Evolutionary conservation across 2,329 filamentous ascomycete species (phyloP), one percentile per base, ranked within the genome.

Genomic region (Ascomycota sp.): DNA sequence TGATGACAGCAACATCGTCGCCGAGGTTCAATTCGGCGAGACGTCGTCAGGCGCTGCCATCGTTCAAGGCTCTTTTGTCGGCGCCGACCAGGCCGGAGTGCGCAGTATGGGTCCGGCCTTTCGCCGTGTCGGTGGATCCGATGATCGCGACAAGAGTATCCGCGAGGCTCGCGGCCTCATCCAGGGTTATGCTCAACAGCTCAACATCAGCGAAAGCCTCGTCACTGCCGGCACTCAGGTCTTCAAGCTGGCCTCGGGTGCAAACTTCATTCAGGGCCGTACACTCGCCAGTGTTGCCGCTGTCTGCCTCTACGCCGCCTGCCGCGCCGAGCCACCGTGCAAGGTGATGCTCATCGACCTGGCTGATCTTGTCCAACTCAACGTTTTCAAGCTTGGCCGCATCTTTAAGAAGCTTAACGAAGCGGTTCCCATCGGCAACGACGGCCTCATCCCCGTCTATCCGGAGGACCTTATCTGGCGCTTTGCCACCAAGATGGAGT

Each of bases 331-430:
- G 39, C 69, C 71, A 30, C 73, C 75, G 21, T 92, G 89, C 49
- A 78, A 76, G 30, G 66, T 89, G 43, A 84, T 98, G 76, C 66
- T 98, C 30, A 95, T 98, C 51, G 89, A 98, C 50, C 72, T 98
- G 48, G 81, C 89, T 9, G 89, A 98, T 49, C 65, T 86, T 38
- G 59, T 64, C 36, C 67, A 68, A 58, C 71, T 89, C 49, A 92
- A 93, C 44, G 86, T 98, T 21, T 98, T 92, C 56, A 76, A 80
- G 40, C 66, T 98, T 10, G 89, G 89, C 30, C 75, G 80, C 39
- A 79, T 81, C 25, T 95, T 92, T 64, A 92, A 91, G 51, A 72
- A 73, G 29, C 66, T 92, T 36, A 68, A 81, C 40, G 69, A 78
- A 42, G 68, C 74, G 27, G 68, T 79, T 27, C 74, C 74, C 32